Base-by-base conservation (phyloP, 805 yeast species). In the Debaryomyces hansenii region DNA sequence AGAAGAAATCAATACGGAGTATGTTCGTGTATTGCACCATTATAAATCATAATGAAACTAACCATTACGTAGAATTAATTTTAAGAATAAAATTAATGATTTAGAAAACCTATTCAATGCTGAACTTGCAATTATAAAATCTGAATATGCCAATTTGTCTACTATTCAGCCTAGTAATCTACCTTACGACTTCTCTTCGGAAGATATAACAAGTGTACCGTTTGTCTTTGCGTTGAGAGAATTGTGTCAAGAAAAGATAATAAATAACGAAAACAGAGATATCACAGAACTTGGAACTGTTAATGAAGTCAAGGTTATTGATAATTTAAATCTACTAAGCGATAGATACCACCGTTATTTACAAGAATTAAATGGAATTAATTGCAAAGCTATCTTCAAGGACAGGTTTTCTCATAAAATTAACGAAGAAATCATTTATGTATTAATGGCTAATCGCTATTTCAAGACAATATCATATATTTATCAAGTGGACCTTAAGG, bases 381-480 rank as follows among this genome's bases (percentile, higher is more conserved):
- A 46, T 6, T 41, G 57, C 9, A 58, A 50, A 31, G 40, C 40
- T 29, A 41, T 55, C 18, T 56, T 50, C 40, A 54, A 52, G 24
- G 62, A 59, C 31, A 50, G 61, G 15, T 40, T 58, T 28, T 15
- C 36, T 31, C 53, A 46, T 20, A 58, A 53, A 40, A 40, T 58
- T 24, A 33, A 44, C 14, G 64, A 62, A 42, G 65, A 62, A n/a
- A 46, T 52, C 14, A 44, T 57, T 27, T 54, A 47, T 45, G 35
- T 59, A 4, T 34, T 59, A 20, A 29, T 62, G 32, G n/a, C 47
- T 4, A 39, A 54, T 38, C 46, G 58, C 2, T 62, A 62, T 44
- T 55, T 57, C 43, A 40, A 44, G 14, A 49, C 47, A 5, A 50
- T 61, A 12, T 50, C 56, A 2, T 20, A 37, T 6, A 24, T 42